These are phyloP conservation scores for Anisodus tanguticus DNA, from an alignment of 257 asterid genomes.

Conservation along the genomic window DNA sequence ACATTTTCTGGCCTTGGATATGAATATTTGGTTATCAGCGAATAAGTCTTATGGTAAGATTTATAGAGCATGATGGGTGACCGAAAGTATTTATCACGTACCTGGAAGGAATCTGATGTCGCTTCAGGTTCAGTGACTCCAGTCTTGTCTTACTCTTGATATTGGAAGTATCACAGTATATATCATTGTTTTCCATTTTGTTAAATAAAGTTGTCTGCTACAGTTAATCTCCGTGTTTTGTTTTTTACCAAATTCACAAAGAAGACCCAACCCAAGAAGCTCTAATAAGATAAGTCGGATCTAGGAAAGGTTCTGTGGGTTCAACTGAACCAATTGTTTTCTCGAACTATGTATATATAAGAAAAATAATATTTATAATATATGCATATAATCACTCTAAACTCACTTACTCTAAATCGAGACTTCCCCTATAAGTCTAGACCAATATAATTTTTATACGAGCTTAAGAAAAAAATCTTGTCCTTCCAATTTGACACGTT, in stretches of 20 bases:
- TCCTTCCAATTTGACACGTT: conserved; percentile 55
- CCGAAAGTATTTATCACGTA: conserved; percentile 31
- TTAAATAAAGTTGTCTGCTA: conserved; percentile 36
- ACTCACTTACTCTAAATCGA: background rate
- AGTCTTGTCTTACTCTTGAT: conserved; percentile 45
- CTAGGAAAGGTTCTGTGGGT: conserved; percentile 8
- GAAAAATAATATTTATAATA: background rate
- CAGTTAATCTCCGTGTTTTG: conserved; percentile 40
- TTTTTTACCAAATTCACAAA: conserved; percentile 41
- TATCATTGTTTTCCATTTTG: conserved; percentile 36
- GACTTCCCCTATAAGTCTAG: conserved; percentile 2
- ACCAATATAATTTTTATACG: conserved; percentile 60
- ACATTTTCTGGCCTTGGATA: conserved; percentile 54
- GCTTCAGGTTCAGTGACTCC: conserved; percentile 36
- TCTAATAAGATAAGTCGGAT: conserved; percentile 53
- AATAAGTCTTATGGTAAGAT: conserved; percentile 36
- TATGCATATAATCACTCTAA: background rate
- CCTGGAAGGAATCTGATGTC: conserved; percentile 52
- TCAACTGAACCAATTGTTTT: conserved; percentile 10
- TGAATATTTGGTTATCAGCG: conserved; percentile 34
- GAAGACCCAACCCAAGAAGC: conserved; percentile 39
- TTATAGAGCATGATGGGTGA: conserved; percentile 25
- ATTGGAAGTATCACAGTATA: conserved; percentile 35
- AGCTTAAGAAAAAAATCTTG: conserved; percentile 50
- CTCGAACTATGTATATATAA: background rate